These are phyloP conservation scores for Haematococcus lacustris DNA, from an alignment of 139 green algal genomes.

Conservation along the genomic window DNA sequence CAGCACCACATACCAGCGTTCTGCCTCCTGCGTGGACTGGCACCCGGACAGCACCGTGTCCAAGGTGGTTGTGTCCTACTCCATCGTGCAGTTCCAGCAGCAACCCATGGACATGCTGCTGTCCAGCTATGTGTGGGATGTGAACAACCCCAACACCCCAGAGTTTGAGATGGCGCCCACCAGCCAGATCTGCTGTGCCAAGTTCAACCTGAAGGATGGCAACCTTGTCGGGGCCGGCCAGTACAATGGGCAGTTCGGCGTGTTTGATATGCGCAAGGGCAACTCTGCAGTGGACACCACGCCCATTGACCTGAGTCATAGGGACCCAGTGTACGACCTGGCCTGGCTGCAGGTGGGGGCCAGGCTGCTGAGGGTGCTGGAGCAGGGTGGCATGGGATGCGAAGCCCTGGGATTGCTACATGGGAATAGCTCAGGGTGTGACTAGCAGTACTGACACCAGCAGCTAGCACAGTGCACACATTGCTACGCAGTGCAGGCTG, in stretches of 20 bases:
- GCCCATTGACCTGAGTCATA: slow-evolving; percentile 58
- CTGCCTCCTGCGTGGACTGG: slow-evolving; percentile 66
- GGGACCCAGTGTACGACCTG: slow-evolving; percentile 79
- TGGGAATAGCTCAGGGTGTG: too few relatives aligned
- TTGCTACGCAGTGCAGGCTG: too few relatives aligned
- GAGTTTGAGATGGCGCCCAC: slow-evolving; percentile 65
- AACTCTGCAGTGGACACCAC: slow-evolving; percentile 55
- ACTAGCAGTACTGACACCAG: too few relatives aligned
- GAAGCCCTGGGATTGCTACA: too few relatives aligned
- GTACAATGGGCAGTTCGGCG: slow-evolving; percentile 85
- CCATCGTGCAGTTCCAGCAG: slow-evolving; percentile 79
- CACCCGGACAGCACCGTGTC: slow-evolving; percentile 65
- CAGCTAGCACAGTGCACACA: too few relatives aligned
- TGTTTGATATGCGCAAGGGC: slow-evolving; percentile 83
- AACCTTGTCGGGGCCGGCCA: slow-evolving; percentile 75
- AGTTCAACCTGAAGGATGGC: slow-evolving; percentile 75
- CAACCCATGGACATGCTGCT: slow-evolving; percentile 60
- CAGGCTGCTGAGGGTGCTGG: too few relatives aligned
- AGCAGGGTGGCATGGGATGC: too few relatives aligned
- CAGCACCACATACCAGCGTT: slow-evolving; percentile 38
- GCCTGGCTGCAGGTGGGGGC: slow-evolving; percentile 84
- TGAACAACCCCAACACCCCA: slow-evolving; percentile 77
- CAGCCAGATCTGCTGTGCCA: slow-evolving; percentile 70
- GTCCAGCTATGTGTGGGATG: slow-evolving; percentile 83
- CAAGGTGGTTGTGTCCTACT: slow-evolving; percentile 71